Base-by-base conservation (phyloP, 164 flowering plant genomes). In the Magnolia kwangsiensis region DNA sequence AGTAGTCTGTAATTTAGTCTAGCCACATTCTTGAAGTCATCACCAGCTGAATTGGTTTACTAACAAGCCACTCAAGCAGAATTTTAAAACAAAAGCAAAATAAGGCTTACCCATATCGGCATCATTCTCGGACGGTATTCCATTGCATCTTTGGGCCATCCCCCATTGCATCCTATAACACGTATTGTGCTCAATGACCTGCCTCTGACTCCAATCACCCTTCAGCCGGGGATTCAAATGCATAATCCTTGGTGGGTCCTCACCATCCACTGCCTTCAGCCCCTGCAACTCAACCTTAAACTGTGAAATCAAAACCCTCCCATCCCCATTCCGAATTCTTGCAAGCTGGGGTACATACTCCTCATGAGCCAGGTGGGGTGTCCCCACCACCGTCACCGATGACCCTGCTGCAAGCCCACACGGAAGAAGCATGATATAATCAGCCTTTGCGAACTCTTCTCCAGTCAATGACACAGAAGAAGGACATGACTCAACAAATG, bases 101-200 rank as follows among this genome's bases (percentile, higher is more conserved):
- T 68, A 68, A 68, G 71, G 1, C 19, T 86, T 85, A 92, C 98
- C 93, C 63, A 86, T 84, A 74, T 91, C 97, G 29, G 88, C 98
- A 27, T 89, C 91, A 50, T 78, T 82, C 72, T 79, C 85, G 75
- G 95, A 89, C 72, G 88, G 86, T 67, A 87, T 74, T 27, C 99
- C 99, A 81, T 94, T 92, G 80, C 97, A 96, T 78, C 98, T 91
- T 74, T 94, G 98, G 76, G 93, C 93, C 11, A 82, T 71, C 10
- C 99, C 98, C 98, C 98, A 94, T 55, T 96, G 97, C 97, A 94
- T 94, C 82, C 98, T 85, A 75, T 94, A 96, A 77, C 98, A 96
- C 6, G 98, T 92, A 77, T 96, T 94, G 74, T 96, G 99, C 85
- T 96, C 99, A 81, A 96, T 91, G n/a, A 96, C 93, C 24, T 97